These are phyloP conservation scores for Cornus florida DNA, from an alignment of 148 eudicot species.

Conservation along the genomic window DNA sequence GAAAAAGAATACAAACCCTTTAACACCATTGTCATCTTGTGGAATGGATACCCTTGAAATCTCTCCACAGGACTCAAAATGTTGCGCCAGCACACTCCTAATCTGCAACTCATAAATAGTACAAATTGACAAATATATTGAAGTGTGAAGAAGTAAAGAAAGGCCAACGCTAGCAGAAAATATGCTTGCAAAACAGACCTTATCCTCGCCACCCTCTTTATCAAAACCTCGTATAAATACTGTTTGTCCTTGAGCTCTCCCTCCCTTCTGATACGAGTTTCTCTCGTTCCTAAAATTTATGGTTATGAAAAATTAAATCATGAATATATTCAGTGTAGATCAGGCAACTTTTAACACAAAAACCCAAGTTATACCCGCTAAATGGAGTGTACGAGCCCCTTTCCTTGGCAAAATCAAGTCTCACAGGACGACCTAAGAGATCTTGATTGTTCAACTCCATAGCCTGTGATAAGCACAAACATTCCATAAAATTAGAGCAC, in stretches of 20 bases:
- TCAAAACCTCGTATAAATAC: conserved; percentile 74
- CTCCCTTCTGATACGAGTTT: conserved; percentile 56
- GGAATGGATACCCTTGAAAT: conserved; percentile 68
- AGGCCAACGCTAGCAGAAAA: not conserved
- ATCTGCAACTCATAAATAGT: conserved; percentile 35
- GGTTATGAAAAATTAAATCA: not conserved
- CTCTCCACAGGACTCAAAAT: conserved; percentile 78
- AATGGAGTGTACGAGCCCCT: not conserved
- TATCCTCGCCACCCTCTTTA: conserved; percentile 46
- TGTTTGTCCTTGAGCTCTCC: conserved; percentile 36
- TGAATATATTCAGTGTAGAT: not conserved
- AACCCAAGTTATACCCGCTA: not conserved
- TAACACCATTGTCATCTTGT: conserved; percentile 43
- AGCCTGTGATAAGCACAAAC: not conserved
- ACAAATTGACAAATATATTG: not conserved
- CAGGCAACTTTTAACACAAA: not conserved
- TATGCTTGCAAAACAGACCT: conserved; percentile 27
- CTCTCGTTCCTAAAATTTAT: conserved; percentile 30
- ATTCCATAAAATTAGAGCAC: too few relatives aligned
- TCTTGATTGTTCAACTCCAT: not conserved
- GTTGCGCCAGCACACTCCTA: conserved; percentile 51
- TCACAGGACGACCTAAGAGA: not conserved
- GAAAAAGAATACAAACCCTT: conserved; percentile 49
- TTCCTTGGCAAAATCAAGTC: not conserved
- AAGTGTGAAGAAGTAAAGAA: not conserved